A percentile compares a stretch with the other conserved stretches of the same genome.
These are phyloP conservation scores for Candida ficus DNA, from an alignment of 805 yeast genomes.

Conservation along the genomic window DNA sequence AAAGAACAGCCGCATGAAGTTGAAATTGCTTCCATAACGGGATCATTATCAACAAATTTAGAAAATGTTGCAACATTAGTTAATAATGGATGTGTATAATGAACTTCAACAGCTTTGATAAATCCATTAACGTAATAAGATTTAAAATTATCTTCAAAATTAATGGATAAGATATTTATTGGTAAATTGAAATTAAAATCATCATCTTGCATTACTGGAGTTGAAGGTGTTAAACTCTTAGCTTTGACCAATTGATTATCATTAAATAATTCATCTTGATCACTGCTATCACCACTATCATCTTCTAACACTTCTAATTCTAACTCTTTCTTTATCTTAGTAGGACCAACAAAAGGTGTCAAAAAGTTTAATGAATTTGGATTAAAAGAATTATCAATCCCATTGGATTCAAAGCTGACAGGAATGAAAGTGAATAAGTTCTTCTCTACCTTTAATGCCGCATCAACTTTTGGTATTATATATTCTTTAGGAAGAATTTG, in stretches of 20 bases:
- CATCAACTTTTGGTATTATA: conserved; percentile 11
- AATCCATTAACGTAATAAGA: conserved; percentile 33
- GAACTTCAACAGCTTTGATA: conserved; percentile 37
- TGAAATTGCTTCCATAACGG: conserved; percentile 29
- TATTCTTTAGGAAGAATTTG: conserved; percentile 16
- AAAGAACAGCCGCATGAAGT: conserved; percentile 38
- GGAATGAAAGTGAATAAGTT: not conserved
- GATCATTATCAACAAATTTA: conserved; percentile 29
- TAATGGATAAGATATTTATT: too few relatives aligned
- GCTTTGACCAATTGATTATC: too few relatives aligned
- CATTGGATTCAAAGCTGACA: too few relatives aligned
- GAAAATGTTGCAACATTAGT: conserved; percentile 37
- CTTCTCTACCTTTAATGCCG: too few relatives aligned
- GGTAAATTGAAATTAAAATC: not conserved
- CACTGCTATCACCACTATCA: too few relatives aligned
- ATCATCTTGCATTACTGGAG: not conserved
- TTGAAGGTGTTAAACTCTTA: too few relatives aligned
- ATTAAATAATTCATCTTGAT: too few relatives aligned
- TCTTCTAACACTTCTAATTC: too few relatives aligned
- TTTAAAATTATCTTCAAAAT: not conserved
- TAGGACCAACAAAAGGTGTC: too few relatives aligned
- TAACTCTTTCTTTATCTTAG: too few relatives aligned
- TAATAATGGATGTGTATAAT: conserved; percentile 34
- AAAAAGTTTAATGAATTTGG: too few relatives aligned
- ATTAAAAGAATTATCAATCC: too few relatives aligned